Evolutionary conservation across 192 early-diverging fungal species (phyloP), one percentile per base, ranked within the genome.

Genomic region (Chytriomyces confervae): DNA sequence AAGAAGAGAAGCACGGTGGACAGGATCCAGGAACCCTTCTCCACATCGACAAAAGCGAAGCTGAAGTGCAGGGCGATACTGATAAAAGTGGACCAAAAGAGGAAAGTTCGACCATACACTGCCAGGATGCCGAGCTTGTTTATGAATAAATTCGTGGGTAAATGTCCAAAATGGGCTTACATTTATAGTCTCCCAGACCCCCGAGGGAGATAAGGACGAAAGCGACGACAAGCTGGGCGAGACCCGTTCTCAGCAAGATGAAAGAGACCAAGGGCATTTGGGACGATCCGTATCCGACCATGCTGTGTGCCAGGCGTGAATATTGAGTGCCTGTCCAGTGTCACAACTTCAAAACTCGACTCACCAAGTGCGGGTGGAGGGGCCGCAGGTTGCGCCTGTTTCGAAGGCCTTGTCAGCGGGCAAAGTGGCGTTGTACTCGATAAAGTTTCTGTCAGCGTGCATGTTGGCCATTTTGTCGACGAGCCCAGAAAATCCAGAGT

Each of bases 131-230:
- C 29, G 2, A 36, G 29, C 29, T 36, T 36, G 29, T 36, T 36
- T 2, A 36, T 36, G 29, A 36, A 36, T 2, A 36, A 1, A 36
- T 36, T 36, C 29, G 29, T 36, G 29, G 29, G 29, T 36, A 0
- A 36, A 36, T 36, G 29, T 36, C 29, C 29, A 36, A 36, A 36
- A 36, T 2, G 29, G 29, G 29, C 29, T 36, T 36, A 36, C 29
- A 36, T 36, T 36, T 36, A 61, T 73, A 73, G 43, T 73, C 72
- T 7, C 72, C 72, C 9, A 73, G 43, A 4, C 72, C 72, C 43
- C 72, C 72, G 2, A 73, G 60, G 3, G 72, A 62, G 46, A 73
- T 73, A 16, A 73, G 46, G 20, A 73, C 72, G 46, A 73, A 44
- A 18, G 72, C 72, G 46, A 57, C 72, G 44, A 62, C 7, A 9